Conservation (phyloP, 257 asterid genomes). For the Fraxinus quadrangulata region DNA sequence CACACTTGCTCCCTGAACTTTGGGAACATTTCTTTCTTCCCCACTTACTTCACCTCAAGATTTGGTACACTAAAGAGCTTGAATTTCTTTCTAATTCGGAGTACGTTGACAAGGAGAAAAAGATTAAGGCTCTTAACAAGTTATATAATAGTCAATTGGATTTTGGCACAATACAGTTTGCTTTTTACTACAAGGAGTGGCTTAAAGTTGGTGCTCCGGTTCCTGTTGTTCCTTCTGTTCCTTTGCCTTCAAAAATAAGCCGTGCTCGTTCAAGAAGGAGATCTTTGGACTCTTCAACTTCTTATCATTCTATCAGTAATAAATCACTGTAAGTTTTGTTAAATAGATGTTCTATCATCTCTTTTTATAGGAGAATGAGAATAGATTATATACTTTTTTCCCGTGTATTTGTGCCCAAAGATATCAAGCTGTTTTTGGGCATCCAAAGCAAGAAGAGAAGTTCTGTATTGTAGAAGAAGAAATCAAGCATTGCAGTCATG, state of each 20-base stretch:
- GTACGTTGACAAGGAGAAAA: slow-evolving; percentile 37
- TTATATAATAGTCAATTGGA: slow-evolving; percentile 60
- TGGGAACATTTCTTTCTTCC: slow-evolving; percentile 92
- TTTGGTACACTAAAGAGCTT: slow-evolving; percentile 66
- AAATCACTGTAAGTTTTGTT: slow-evolving; percentile 60
- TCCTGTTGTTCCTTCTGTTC: slow-evolving; percentile 68
- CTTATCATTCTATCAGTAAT: slow-evolving; percentile 40
- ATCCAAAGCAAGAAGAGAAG: slow-evolving; percentile 36
- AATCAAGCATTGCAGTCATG: slow-evolving; percentile 31
- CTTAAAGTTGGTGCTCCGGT: slow-evolving; percentile 66
- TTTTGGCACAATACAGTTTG: slow-evolving; percentile 60
- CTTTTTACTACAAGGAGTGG: slow-evolving; percentile 74
- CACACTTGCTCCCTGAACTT: slow-evolving; percentile 65
- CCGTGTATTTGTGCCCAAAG: slow-evolving; percentile 35
- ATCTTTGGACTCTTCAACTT: slow-evolving; percentile 49
- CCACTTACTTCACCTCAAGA: slow-evolving; percentile 81
- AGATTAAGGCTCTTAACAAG: slow-evolving; percentile 47
- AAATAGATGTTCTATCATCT: neutral
- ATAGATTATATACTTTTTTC: neutral
- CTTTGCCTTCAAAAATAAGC: slow-evolving; percentile 51
- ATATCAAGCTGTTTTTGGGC: slow-evolving; percentile 66
- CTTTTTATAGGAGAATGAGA: neutral
- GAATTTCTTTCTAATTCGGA: slow-evolving; percentile 38
- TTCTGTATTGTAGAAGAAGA: slow-evolving; percentile 32
- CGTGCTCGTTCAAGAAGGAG: slow-evolving; percentile 49